Evolutionary conservation across 768 basidiomycete species (phyloP).

Genomic region (Coprinopsis strossmayeri): DNA sequence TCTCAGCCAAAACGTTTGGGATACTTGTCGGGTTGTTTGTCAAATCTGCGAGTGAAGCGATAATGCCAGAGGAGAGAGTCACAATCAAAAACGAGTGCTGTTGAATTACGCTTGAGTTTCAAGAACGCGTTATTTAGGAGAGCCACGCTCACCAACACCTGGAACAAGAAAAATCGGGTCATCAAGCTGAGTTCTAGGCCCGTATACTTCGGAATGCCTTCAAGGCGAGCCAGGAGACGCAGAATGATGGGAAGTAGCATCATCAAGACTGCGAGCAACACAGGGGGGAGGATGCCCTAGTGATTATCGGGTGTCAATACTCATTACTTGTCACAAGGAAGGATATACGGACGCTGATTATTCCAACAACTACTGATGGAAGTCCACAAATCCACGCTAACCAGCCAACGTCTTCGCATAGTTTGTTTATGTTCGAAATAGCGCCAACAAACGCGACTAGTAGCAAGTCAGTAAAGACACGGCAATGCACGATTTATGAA

Average conservation of each 20-base stretch:
- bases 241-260: slow-evolving; percentile 80
- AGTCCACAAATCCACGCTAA: slow-evolving; percentile 80
- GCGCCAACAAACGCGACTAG: slow-evolving; percentile 80
- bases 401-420: slow-evolving; percentile 63
- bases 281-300: slow-evolving; percentile 82
- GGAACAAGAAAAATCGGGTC: slow-evolving; percentile 89
- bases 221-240: slow-evolving; percentile 72
- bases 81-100: slow-evolving; percentile 94
- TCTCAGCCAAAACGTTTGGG: slow-evolving; percentile 64
- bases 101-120: slow-evolving; percentile 3
- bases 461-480: slow-evolving; percentile 31
- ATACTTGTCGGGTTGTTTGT: slow-evolving; percentile 62
- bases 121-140: background rate
- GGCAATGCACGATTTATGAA: slow-evolving; percentile 92
- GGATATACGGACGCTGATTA: slow-evolving; percentile 43
- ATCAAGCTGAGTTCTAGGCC: slow-evolving; percentile 87
- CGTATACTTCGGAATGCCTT: slow-evolving; percentile 84
- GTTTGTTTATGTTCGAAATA: slow-evolving; percentile 70
- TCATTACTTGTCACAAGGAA: background rate
- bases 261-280: slow-evolving; percentile 85
- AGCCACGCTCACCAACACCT: slow-evolving; percentile 65
- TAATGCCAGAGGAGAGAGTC: slow-evolving; percentile 77
- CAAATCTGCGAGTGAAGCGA: slow-evolving; percentile 60
- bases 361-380: slow-evolving; percentile 61
- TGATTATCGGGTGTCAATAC: background rate